Conservation (phyloP, 2,329 filamentous ascomycete species). For the Colletotrichum aenigma region DNA sequence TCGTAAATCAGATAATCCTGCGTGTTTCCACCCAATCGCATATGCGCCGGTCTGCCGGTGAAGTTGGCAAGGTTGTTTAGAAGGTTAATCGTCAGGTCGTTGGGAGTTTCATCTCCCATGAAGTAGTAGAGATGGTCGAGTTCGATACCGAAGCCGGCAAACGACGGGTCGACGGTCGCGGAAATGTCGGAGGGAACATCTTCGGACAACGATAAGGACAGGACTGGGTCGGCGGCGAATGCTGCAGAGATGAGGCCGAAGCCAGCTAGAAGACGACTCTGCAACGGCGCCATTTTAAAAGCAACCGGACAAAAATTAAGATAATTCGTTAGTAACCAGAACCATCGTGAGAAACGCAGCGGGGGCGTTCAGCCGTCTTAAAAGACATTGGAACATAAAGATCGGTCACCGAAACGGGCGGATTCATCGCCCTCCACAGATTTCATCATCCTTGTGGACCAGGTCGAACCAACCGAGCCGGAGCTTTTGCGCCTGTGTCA, state of each 20-base stretch:
- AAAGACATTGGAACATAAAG: not conserved
- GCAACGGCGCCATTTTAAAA: conserved; percentile 7
- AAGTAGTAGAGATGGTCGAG: conserved; percentile 17
- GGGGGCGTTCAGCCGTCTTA: not conserved
- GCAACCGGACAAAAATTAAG: not conserved
- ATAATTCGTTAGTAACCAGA: not conserved
- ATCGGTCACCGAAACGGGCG: not conserved
- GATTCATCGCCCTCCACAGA: not conserved
- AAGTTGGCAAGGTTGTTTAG: conserved; percentile 9
- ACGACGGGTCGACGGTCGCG: conserved; percentile 7
- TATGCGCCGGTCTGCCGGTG: conserved; percentile 5
- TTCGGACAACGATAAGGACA: conserved; percentile 6
- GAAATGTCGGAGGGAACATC: conserved; percentile 5
- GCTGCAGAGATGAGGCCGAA: conserved; percentile 5
- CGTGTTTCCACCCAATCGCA: conserved; percentile 14
- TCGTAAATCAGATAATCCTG: conserved; percentile 17
- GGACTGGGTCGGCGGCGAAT: not conserved
- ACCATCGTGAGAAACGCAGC: not conserved
- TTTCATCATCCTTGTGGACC: conserved; percentile 18
- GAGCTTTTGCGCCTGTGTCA: not conserved
- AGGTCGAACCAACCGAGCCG: not conserved
- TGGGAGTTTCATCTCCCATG: conserved; percentile 16
- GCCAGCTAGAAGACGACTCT: conserved; percentile 9
- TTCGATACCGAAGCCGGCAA: conserved; percentile 17
- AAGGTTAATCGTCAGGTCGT: conserved; percentile 8